Evolutionary conservation across 2,329 filamentous ascomycete species (phyloP), one percentile per base, ranked within the genome.

Genomic region (Elsinoe perseae): DNA sequence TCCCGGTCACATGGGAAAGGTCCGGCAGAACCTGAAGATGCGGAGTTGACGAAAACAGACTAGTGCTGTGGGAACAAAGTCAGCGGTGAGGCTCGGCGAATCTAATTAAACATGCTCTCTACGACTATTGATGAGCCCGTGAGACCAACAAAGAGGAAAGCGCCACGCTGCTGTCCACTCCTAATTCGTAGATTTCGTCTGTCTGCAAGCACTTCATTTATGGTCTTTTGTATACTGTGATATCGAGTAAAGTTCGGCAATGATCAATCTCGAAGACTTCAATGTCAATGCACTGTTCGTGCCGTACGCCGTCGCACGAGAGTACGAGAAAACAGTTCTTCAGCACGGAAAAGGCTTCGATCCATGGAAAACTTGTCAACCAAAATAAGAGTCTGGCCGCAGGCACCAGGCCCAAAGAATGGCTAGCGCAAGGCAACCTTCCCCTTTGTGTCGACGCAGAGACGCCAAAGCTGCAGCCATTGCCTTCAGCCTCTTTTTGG

Each of bases 231-330:
- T 32, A 30, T 14, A 32, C 30, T 16, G 9, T 30, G 23, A 48
- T 25, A 12, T 23, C 14, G 25, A 50, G 9, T 14, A 12, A 25
- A 30, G n/a, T 50, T n/a, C n/a, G n/a, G n/a, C n/a, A n/a, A n/a
- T n/a, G n/a, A 25, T 50, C 44, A 12, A 50, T 48, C 43, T 32
- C 23, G 12, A 25, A 10, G 12, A 36, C 4, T 6, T n/a, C n/a
- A 36, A 3, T 48, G 43, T 48, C 43, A 23, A 48, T 48, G 43
- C 43, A 18, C 27, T 30, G 43, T 30, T 52, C 48, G 28, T 36
- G 30, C 48, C 48, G 36, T 12, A 52, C 48, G 48, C 48, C 48
- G 48, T 52, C 48, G 48, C 48, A 36, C 23, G 48, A 52, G 48
- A 20, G 48, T 36, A 52, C 48, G 43, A 52, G 48, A 52, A 36